A percentile compares a stretch with the other conserved stretches of the same genome.
Conservation (phyloP, 2,329 filamentous ascomycete species). For the Neurospora sp. region DNA sequence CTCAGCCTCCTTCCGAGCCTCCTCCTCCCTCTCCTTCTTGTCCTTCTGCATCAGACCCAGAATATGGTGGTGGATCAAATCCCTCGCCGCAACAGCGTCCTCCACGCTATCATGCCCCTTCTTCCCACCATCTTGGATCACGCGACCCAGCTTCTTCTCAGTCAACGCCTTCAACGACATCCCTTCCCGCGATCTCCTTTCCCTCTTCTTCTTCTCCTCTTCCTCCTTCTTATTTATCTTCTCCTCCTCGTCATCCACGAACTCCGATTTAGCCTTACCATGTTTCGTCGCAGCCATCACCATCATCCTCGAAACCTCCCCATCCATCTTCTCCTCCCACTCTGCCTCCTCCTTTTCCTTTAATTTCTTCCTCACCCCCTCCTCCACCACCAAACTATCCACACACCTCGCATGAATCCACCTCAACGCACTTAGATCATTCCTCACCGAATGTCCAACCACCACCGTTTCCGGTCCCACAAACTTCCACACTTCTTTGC, state of each 20-base stretch:
- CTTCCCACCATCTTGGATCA: conserved; percentile 4
- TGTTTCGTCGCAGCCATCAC: neutral
- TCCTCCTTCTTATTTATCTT: neutral
- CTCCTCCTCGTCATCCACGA: neutral
- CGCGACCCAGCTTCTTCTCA: conserved; percentile 5
- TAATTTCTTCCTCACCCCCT: conserved; percentile 12
- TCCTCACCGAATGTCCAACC: conserved; percentile 34
- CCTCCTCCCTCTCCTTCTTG: neutral
- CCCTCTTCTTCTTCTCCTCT: conserved; percentile 5
- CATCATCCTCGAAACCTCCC: neutral
- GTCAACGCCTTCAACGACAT: conserved; percentile 9
- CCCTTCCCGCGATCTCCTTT: conserved; percentile 5
- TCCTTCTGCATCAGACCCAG: neutral
- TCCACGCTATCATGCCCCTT: conserved; percentile 10
- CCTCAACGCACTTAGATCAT: conserved; percentile 34
- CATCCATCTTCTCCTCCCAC: neutral
- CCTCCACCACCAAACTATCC: conserved; percentile 33
- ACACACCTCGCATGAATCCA: conserved; percentile 37
- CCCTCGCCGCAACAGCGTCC: conserved; percentile 8
- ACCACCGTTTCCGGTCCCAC: conserved; percentile 37
- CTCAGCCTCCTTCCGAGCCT: neutral
- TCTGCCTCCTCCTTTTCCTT: neutral
- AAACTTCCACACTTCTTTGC: conserved; percentile 32
- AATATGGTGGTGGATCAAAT: conserved; percentile 2
- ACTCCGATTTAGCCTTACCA: too few species aligned